These are phyloP conservation scores for Mycena rebaudengoi DNA, from an alignment of 768 basidiomycete species.

Conservation along the genomic window DNA sequence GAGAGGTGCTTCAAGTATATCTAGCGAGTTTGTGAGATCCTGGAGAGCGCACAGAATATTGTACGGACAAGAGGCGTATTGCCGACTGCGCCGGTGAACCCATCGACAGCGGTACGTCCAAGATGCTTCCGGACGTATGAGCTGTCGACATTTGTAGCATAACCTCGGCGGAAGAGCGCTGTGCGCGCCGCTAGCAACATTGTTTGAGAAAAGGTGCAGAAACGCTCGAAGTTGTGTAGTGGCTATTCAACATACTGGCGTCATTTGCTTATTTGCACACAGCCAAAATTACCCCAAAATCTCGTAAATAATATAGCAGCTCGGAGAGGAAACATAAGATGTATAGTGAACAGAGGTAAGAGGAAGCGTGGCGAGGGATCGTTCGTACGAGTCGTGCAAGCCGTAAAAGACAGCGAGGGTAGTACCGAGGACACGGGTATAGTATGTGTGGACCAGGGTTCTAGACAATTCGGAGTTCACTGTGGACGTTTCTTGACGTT, in stretches of 20 bases:
- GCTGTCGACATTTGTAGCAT: conserved; percentile 48
- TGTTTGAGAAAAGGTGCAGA: conserved; percentile 30
- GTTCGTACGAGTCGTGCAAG: conserved; percentile 27
- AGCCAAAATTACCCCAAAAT: too few relatives aligned
- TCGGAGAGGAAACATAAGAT: conserved; percentile 22
- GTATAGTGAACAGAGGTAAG: conserved; percentile 8
- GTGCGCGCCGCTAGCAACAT: conserved; percentile 46
- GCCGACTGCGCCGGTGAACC: conserved; percentile 90
- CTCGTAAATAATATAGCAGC: conserved; percentile 16
- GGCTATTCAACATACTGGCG: too few relatives aligned
- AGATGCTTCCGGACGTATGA: too few relatives aligned
- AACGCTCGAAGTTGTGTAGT: too few relatives aligned
- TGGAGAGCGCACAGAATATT: background rate
- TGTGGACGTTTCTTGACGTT: conserved; percentile 94
- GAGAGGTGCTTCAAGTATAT: conserved; percentile 86
- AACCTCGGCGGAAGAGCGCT: conserved; percentile 39
- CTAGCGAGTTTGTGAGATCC: conserved; percentile 49
- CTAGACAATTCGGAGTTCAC: conserved; percentile 44
- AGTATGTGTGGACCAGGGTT: conserved; percentile 16
- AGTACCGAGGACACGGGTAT: conserved; percentile 17
- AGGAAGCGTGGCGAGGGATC: conserved; percentile 18
- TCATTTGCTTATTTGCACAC: conserved; percentile 12
- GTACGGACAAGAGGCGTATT: conserved; percentile 88
- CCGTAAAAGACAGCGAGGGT: conserved; percentile 18
- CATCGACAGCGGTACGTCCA: conserved; percentile 67